Conservation (phyloP, 164 flowering plant species). For the Magnolia sinica region DNA sequence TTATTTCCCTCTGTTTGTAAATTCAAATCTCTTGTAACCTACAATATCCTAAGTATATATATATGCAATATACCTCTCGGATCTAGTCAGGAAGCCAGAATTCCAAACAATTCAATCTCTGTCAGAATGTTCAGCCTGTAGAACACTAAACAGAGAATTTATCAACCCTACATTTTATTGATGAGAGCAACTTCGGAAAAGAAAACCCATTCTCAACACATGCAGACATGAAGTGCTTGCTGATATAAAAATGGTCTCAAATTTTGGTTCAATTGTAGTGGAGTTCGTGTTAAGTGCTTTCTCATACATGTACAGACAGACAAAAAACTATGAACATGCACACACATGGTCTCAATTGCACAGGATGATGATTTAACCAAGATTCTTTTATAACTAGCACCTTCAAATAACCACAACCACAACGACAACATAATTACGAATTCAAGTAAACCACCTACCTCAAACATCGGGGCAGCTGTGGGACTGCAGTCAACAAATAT, state of each 20-base stretch:
- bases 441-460: slow-evolving; percentile 40
- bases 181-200: too few relatives aligned
- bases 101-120: too few relatives aligned
- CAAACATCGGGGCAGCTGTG: slow-evolving; percentile 81
- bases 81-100: too few relatives aligned
- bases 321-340: background rate
- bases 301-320: background rate
- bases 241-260: too few relatives aligned
- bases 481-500: slow-evolving; percentile 87
- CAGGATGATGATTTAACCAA: background rate
- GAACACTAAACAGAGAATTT: too few relatives aligned
- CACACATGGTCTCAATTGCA: background rate
- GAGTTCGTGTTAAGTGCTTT: background rate
- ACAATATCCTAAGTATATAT: too few relatives aligned
- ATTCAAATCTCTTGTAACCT: too few relatives aligned
- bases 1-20: too few relatives aligned
- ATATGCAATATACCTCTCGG: too few relatives aligned
- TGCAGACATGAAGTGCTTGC: background rate
- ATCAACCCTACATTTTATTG: too few relatives aligned
- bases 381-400: background rate
- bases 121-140: too few relatives aligned
- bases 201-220: background rate
- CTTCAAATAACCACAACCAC: background rate
- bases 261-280: background rate
- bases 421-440: too few relatives aligned